Evolutionary conservation across 768 basidiomycete species (phyloP).

Genomic region (Hortiboletus campestris): DNA sequence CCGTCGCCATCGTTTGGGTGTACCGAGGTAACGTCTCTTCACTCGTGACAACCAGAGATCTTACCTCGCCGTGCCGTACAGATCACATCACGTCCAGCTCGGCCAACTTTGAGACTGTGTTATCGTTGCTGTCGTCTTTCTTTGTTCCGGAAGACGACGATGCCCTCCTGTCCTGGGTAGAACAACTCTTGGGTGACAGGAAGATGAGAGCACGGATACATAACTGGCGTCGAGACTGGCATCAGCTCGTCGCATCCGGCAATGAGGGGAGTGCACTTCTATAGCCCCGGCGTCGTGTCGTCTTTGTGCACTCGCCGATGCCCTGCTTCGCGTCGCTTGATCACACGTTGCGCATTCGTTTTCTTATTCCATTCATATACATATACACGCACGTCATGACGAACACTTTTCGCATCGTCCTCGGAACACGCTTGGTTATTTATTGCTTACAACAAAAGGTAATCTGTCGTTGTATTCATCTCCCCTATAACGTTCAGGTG

Average conservation of each 20-base stretch:
- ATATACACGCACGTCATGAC: slow-evolving; percentile 18
- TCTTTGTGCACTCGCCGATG: neutral
- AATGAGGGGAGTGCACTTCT: slow-evolving; percentile 60
- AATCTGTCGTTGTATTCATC: slow-evolving; percentile 26
- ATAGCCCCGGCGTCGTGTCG: slow-evolving; percentile 28
- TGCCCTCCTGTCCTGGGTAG: slow-evolving; percentile 77
- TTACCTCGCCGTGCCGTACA: slow-evolving; percentile 30
- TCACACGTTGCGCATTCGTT: neutral
- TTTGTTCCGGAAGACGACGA: slow-evolving; percentile 94
- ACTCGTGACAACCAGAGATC: neutral
- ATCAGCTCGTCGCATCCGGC: slow-evolving; percentile 60
- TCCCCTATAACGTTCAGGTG: slow-evolving; percentile 8
- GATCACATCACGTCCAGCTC: slow-evolving; percentile 79
- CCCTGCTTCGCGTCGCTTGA: slow-evolving; percentile 4
- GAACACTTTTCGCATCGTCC: slow-evolving; percentile 19
- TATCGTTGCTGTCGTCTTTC: slow-evolving; percentile 89
- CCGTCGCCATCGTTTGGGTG: slow-evolving; percentile 87
- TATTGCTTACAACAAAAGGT: slow-evolving; percentile 24
- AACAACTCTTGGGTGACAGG: slow-evolving; percentile 53
- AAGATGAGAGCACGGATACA: slow-evolving; percentile 70
- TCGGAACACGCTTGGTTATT: slow-evolving; percentile 14
- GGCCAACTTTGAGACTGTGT: slow-evolving; percentile 88
- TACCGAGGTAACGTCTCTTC: slow-evolving; percentile 64
- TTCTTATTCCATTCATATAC: slow-evolving; percentile 27
- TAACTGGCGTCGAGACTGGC: slow-evolving; percentile 82